These are phyloP conservation scores for Scedosporium apiospermum DNA, from an alignment of 2,329 filamentous ascomycete species.

Conservation along the genomic window DNA sequence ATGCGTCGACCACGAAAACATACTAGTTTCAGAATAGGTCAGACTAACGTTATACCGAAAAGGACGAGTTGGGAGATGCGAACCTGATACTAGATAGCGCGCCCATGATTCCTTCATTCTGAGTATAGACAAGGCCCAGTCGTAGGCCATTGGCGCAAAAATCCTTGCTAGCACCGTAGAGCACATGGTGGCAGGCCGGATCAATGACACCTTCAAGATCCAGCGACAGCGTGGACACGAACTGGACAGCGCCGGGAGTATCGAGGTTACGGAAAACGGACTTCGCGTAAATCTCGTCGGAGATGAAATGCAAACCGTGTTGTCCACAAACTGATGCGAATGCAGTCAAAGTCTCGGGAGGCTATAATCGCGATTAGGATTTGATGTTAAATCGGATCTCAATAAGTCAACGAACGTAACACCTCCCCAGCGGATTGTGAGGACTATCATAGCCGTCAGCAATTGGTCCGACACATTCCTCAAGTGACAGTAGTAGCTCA, in stretches of 20 bases:
- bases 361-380: background rate
- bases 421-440: constrained; percentile 22
- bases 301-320: constrained; percentile 32
- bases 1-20: constrained; percentile 7
- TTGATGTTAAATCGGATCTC: no score
- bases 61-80: background rate
- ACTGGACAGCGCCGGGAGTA: constrained; percentile 17
- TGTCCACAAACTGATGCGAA: constrained; percentile 28
- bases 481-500: constrained; percentile 1
- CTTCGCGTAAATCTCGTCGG: constrained; percentile 38
- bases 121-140: constrained; percentile 21
- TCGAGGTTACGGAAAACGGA: constrained; percentile 28
- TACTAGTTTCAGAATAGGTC: background rate
- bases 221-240: constrained; percentile 26
- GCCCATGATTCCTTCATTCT: constrained; percentile 6
- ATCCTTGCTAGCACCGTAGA: constrained; percentile 22
- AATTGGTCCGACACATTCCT: constrained; percentile 1
- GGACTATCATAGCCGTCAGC: constrained; percentile 13
- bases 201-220: constrained; percentile 22
- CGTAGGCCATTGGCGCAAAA: constrained; percentile 36
- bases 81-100: constrained; percentile 9
- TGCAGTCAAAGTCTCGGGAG: constrained; percentile 16
- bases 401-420: constrained; percentile 14
- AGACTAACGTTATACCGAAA: background rate
- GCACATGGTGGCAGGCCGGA: constrained; percentile 28